Base-by-base conservation (phyloP, 176 grass and related monocot species). In the Aechmea fasciata region DNA sequence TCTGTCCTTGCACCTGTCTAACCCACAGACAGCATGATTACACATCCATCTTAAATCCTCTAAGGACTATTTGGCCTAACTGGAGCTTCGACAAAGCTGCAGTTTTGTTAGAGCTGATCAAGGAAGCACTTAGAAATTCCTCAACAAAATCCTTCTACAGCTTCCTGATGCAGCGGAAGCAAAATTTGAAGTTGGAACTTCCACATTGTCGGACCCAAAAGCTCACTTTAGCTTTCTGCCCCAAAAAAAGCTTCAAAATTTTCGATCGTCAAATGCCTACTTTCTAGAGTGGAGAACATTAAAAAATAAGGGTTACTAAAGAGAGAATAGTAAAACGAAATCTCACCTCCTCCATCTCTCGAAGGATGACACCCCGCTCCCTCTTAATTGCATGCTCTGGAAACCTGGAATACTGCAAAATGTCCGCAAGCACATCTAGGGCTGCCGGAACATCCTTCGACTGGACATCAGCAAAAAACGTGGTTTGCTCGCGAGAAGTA, bases 401-500 rank as follows among this genome's bases (percentile, higher is more conserved):
- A 57, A 97, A 92, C 1, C 75, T 81, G 10, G 89, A 86, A 25
- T 97, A 52, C 80, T 97, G 94, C 13, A 97, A 85, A 48, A 97
- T 97, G 74, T 97, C 94, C 48, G 81, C 71, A 53, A 97, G 87
- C 5, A 97, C 77, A 47, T 97, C 94, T 9, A 92, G 69, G 48
- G 94, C 94, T 4, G 26, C 47, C 3, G 86, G 74, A 15, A 92
- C 71, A 65, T 97, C 86, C 28, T 81, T 85, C 13, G 73, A 76
- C 68, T 92, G 94, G 55, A 92, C 94, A 69, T 97, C 94, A 19
- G 94, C 89, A 28, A 92, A 97, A 77, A 90, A 97, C 48, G 93
- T 92, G n/a, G 93, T 97, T 80, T 97, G 93, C 77, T 97, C 93
- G 63, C 93, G 85, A 67, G 93, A 92, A 69, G 93, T 97, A 77